phyloP scores from a whole-genome alignment of 2,329 filamentous ascomycete genomes.

The Clarireedia monteithiana region DNA sequence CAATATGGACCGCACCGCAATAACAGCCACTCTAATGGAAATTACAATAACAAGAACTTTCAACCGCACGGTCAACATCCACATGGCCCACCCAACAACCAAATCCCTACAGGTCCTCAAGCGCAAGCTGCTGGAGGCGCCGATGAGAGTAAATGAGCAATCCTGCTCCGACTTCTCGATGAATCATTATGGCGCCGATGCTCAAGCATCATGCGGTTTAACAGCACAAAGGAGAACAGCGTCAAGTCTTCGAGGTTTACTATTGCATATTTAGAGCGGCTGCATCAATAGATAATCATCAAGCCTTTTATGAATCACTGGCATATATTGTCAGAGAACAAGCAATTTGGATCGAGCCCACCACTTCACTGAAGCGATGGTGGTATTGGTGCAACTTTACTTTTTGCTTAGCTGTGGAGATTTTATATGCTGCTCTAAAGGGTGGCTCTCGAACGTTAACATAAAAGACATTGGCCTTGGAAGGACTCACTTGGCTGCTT shows the following conservation, averaged over 20 bases:
- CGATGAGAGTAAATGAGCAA: conserved; percentile 42
- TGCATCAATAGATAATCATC: conserved; percentile 22
- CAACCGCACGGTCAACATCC: conserved; percentile 33
- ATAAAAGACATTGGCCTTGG: conserved; percentile 21
- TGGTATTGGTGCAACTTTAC: conserved; percentile 22
- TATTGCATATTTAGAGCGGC: conserved; percentile 24
- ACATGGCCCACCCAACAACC: conserved; percentile 33
- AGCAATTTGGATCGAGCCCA: conserved; percentile 14
- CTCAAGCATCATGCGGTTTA: conserved; percentile 24
- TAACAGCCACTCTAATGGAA: conserved; percentile 40
- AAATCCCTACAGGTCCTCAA: conserved; percentile 32
- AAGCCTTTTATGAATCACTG: conserved; percentile 21
- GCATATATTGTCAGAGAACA: conserved; percentile 12
- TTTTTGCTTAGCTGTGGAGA: conserved; percentile 23
- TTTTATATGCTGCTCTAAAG: conserved; percentile 12
- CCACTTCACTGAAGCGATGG: conserved; percentile 8
- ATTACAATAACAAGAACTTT: conserved; percentile 43
- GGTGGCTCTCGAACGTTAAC: conserved; percentile 22
- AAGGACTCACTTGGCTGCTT: conserved; percentile 21
- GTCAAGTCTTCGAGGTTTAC: conserved; percentile 17
- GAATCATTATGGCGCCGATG: conserved; percentile 24
- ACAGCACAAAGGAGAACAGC: conserved; percentile 17
- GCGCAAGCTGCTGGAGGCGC: conserved; percentile 32
- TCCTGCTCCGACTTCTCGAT: conserved; percentile 6
- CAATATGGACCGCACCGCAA: conserved; percentile 54